Percentiles rank a stretch among this genome's conserved stretches.
Evolutionary conservation across 495 filamentous ascomycete species (phyloP).

Genomic region (Penicillium nucicola): DNA sequence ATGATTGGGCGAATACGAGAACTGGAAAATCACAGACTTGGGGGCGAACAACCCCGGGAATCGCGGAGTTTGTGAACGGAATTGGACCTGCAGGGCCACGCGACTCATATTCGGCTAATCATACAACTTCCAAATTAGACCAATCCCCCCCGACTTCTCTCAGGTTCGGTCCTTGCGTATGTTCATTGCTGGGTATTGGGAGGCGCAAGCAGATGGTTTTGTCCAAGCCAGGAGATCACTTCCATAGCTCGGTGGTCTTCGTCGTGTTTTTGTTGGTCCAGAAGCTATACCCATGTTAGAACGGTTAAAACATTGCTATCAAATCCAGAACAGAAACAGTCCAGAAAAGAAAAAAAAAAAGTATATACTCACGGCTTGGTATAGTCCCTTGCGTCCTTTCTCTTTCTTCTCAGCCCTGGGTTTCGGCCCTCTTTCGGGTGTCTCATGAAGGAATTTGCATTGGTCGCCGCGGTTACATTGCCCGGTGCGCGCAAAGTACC

Average conservation of each 20-base stretch:
- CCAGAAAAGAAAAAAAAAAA: neutral
- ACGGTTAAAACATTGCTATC: too few relatives aligned
- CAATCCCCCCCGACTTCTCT: conserved; percentile 5
- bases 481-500: conserved; percentile 44
- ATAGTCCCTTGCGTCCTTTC: conserved; percentile 43
- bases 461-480: conserved; percentile 42
- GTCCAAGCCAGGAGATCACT: conserved; percentile 43
- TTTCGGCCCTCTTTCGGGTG: conserved; percentile 29
- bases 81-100: neutral
- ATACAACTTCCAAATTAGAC: neutral
- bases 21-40: too few relatives aligned
- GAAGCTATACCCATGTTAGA: conserved; percentile 31
- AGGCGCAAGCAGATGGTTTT: conserved; percentile 26
- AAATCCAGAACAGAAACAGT: neutral
- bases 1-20: too few relatives aligned
- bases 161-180: neutral
- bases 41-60: too few relatives aligned
- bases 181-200: conserved; percentile 5
- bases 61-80: too few relatives aligned
- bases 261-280: conserved; percentile 45
- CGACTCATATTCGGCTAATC: neutral
- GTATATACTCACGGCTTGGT: conserved; percentile 45
- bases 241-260: conserved; percentile 43
- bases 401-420: conserved; percentile 30
- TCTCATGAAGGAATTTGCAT: conserved; percentile 47